Evolutionary conservation across 1,139 yeast genomes (phyloP), one percentile per base, ranked within the genome.

Genomic region (Pichia sp.): DNA sequence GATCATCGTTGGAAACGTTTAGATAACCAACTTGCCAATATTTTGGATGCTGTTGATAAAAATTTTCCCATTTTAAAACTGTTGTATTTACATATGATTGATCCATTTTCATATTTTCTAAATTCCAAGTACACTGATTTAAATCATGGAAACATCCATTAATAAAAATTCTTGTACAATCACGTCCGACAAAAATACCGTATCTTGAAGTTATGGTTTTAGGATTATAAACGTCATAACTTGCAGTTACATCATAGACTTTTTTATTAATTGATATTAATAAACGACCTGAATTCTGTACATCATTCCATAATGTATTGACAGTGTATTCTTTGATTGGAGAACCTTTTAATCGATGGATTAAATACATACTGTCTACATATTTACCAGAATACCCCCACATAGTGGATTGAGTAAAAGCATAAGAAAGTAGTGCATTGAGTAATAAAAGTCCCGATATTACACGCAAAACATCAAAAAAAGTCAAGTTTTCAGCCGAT

Each of bases 21-120:
- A 83, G 83, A 3, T 57, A 51, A 0, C 90, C 92, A 1, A 78
- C 85, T 45, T 64, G 65, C 89, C 90, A 83, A 60, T 83, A 83
- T 49, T 68, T 66, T 12, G 59, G 54, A 55, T 72, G 71, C 28
- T 62, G 60, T 3, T 58, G 68, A 53, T 70, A 84, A 58, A 71
- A 84, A 1, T 53, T 42, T 47, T 74, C 74, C 92, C 94, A 84
- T 37, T 49, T 38, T 0, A 23, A 29, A 2, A 74, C 55, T 22
- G 57, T 61, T 10, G 43, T 41, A 22, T 49, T 45, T 0, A 64
- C 66, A 34, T 59, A 61, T 1, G 58, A 64, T 26, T 51, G 54
- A 4, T 66, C 69, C 30, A 84, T 61, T 0, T 85, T 94, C 3
- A 43, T 35, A 41, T 49, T 47, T 28, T 95, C 64, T 37, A 85